Percentiles rank a stretch among this genome's conserved stretches.
Evolutionary conservation across 495 filamentous ascomycete genomes (phyloP).

Genomic region (Annulohypoxylon maeteangense): DNA sequence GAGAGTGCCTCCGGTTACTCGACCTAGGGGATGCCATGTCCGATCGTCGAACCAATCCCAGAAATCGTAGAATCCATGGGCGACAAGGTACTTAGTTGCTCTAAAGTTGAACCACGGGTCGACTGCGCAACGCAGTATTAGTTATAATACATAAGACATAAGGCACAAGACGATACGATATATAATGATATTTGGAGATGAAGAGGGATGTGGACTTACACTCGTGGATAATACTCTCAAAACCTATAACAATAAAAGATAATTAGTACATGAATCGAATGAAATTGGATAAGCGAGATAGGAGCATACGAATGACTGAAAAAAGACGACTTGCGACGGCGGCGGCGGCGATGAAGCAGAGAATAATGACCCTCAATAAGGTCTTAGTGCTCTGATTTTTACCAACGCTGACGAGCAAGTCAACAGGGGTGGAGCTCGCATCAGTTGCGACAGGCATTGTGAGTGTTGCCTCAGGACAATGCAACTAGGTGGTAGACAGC

Average conservation of each 20-base stretch:
- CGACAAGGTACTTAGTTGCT: conserved; percentile 95
- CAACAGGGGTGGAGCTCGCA: conserved; percentile 41
- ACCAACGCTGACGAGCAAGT: conserved; percentile 55
- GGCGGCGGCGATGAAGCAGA: conserved; percentile 89
- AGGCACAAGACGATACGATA: conserved; percentile 2
- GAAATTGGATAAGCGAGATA: neutral
- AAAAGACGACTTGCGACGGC: conserved; percentile 95
- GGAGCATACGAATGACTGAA: conserved; percentile 89
- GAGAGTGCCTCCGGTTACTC: conserved; percentile 97
- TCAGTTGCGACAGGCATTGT: conserved; percentile 44
- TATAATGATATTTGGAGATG: neutral
- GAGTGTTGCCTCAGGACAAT: conserved; percentile 38
- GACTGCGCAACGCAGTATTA: conserved; percentile 66
- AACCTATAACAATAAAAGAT: conserved; percentile 65
- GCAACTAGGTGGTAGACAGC: conserved; percentile 39
- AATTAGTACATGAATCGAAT: conserved; percentile 49
- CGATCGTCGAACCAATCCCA: conserved; percentile 99
- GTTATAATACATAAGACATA: conserved; percentile 10
- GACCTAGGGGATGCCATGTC: conserved; percentile 99
- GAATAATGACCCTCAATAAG: conserved; percentile 89
- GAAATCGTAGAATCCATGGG: conserved; percentile 97
- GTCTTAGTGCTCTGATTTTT: conserved; percentile 78
- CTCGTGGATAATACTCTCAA: conserved; percentile 99
- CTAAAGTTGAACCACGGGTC: conserved; percentile 99
- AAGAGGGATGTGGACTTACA: conserved; percentile 68